Evolutionary conservation across 805 yeast genomes (phyloP).

Genomic region (Ogataea ganodermae): DNA sequence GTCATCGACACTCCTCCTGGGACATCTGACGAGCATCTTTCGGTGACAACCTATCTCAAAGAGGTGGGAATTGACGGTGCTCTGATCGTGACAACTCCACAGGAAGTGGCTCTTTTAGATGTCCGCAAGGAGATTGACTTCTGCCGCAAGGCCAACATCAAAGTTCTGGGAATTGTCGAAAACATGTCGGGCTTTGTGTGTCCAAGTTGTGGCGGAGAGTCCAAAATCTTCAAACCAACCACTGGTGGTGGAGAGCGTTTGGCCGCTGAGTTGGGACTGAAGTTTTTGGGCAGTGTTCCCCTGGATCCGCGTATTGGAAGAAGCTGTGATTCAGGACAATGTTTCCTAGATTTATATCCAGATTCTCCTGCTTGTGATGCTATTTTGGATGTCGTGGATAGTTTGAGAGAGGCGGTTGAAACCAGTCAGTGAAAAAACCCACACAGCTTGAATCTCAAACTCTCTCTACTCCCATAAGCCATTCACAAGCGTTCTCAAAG

Average conservation of each 20-base stretch:
- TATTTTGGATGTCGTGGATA: conserved; percentile 79
- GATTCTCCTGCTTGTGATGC: conserved; percentile 94
- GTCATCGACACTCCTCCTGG: conserved; percentile 98
- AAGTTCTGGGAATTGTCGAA: conserved; percentile 86
- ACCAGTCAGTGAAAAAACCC: conserved; percentile 13
- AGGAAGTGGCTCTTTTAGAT: conserved; percentile 92
- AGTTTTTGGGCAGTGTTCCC: conserved; percentile 90
- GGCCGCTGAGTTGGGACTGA: conserved; percentile 75
- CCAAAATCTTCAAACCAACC: conserved; percentile 88
- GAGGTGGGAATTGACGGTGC: conserved; percentile 96
- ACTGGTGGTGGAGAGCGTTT: conserved; percentile 93
- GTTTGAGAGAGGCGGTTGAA: conserved; percentile 49
- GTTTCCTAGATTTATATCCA: conserved; percentile 79
- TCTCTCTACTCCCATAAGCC: too few relatives aligned
- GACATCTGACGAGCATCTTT: conserved; percentile 94
- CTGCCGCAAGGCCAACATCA: conserved; percentile 87
- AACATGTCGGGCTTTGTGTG: conserved; percentile 99
- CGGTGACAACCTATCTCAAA: conserved; percentile 83
- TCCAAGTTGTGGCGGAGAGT: conserved; percentile 88
- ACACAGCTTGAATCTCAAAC: too few relatives aligned
- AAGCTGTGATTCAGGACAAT: conserved; percentile 83
- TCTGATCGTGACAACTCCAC: conserved; percentile 92
- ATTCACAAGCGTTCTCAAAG: too few relatives aligned
- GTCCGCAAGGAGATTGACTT: conserved; percentile 96
- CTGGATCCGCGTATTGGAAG: conserved; percentile 92